Evolutionary conservation across 2,329 filamentous ascomycete species (phyloP), one percentile per base, ranked within the genome.

Genomic region (Aspergillus tubingensis): DNA sequence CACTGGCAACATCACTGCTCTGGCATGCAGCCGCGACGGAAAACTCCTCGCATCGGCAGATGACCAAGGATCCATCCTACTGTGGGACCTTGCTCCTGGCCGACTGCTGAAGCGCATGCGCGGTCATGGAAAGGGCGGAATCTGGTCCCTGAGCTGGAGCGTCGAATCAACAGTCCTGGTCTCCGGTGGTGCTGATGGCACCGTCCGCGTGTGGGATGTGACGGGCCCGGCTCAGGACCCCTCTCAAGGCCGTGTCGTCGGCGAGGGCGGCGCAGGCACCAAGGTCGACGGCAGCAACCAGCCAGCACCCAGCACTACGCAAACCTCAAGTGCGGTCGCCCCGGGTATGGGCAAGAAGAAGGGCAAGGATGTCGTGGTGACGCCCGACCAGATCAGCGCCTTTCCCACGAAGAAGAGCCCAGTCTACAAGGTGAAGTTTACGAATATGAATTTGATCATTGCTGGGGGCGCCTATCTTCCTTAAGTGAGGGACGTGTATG

Each of bases 361-460:
- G 76, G 86, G 86, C 58, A 97, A 97, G 76, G 94, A 97, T 70
- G 91, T 92, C 3, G 91, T 91, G 70, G 90, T 96, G 48, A 93
- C 90, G 0, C 89, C 92, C 0, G 95, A 99, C 72, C 95, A 98
- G 78, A 96, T 99, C 78, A 92, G 88, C 65, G 93, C 91, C 0
- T 98, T 97, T 73, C 88, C 92, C 0, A 98, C 95, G 3, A 99
- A 99, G 85, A 96, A 96, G 79, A 94, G 90, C 15, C 93, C 94
- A 0, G 91, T 98, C 10, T 91, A 96, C 77, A 95, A 94, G 78
- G 93, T 96, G 57, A 87, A 90, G 71, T 97, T 97, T 70, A 98
- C 95, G 3, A 84, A 92, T 62, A 97, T 96, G 91, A 99, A 99
- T 74, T 77, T 98, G 66, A 89, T 97, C 11, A 82, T 98, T 62